A percentile compares a stretch with the other conserved stretches of the same genome.
These are phyloP conservation scores for Daedaleopsis nitida DNA, from an alignment of 768 basidiomycete species.

Conservation along the genomic window DNA sequence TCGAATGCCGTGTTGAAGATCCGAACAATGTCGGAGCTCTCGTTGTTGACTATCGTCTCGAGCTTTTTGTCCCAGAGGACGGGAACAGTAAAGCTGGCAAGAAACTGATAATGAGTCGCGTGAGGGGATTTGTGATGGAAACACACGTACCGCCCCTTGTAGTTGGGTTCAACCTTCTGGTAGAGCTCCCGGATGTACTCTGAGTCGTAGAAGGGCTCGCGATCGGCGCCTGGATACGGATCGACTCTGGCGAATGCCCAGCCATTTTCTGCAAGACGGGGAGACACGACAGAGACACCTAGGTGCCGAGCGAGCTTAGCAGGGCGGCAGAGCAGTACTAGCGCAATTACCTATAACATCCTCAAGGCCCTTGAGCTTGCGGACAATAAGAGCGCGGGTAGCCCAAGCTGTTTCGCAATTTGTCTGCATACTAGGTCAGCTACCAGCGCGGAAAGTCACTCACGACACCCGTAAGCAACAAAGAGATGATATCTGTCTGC, in stretches of 20 bases:
- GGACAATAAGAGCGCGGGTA: conserved; percentile 82
- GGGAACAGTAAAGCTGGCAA: conserved; percentile 86
- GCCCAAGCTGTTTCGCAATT: conserved; percentile 73
- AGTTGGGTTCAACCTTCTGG: conserved; percentile 69
- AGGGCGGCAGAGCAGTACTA: background rate
- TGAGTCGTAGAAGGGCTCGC: conserved; percentile 70
- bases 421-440: too few species aligned
- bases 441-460: conserved; percentile 26
- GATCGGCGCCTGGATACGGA: conserved; percentile 70
- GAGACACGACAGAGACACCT: conserved; percentile 85
- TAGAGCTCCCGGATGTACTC: conserved; percentile 86
- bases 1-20: conserved; percentile 90
- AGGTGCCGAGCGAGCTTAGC: background rate
- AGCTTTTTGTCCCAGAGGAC: conserved; percentile 91
- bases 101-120: too few species aligned
- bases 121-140: too few species aligned
- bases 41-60: conserved; percentile 92
- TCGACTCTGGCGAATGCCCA: conserved; percentile 85
- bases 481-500: conserved; percentile 90
- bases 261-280: conserved; percentile 79
- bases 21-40: conserved; percentile 92
- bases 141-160: conserved; percentile 45
- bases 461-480: conserved; percentile 85
- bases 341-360: conserved; percentile 68
- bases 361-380: conserved; percentile 92